Percentiles rank a stretch among this genome's conserved stretches.
Conservation (phyloP, 768 basidiomycete genomes). For the Boletellus emodensis region DNA sequence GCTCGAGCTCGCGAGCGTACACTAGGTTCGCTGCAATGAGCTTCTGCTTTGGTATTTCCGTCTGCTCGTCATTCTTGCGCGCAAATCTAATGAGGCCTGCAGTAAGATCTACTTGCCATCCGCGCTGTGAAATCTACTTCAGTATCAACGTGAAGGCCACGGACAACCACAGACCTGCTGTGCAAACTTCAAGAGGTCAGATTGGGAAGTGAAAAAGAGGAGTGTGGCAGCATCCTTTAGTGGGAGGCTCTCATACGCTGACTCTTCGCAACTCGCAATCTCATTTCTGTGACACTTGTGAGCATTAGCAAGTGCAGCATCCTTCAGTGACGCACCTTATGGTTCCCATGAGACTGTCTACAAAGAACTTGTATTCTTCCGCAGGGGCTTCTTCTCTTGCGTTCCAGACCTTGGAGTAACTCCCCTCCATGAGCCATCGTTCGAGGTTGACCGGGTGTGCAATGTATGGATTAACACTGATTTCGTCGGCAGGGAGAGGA, state of each 20-base stretch:
- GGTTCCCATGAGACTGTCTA: slow-evolving; percentile 90
- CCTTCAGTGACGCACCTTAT: slow-evolving; percentile 58
- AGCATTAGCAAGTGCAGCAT: not conserved
- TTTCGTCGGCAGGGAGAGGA: slow-evolving; percentile 62
- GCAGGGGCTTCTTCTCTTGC: slow-evolving; percentile 89
- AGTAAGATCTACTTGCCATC: slow-evolving; percentile 78
- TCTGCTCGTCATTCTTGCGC: slow-evolving; percentile 74
- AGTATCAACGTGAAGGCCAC: not conserved
- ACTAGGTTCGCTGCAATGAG: slow-evolving; percentile 72
- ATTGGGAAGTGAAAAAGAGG: slow-evolving; percentile 82
- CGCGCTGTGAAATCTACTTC: slow-evolving; percentile 48
- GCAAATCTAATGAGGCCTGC: slow-evolving; percentile 71
- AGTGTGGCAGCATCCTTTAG: slow-evolving; percentile 86
- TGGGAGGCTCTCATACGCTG: slow-evolving; percentile 88
- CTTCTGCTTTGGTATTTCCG: slow-evolving; percentile 82
- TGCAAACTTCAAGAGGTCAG: slow-evolving; percentile 81
- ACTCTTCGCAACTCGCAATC: slow-evolving; percentile 95
- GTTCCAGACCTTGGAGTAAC: slow-evolving; percentile 97
- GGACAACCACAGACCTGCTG: slow-evolving; percentile 51
- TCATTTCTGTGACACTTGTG: slow-evolving; percentile 61
- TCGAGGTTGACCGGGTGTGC: slow-evolving; percentile 89
- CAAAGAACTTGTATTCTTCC: slow-evolving; percentile 92
- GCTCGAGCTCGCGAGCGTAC: slow-evolving; percentile 87
- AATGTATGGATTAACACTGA: slow-evolving; percentile 67
- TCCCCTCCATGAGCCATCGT: slow-evolving; percentile 97